A percentile compares a stretch with the other conserved stretches of the same genome.
Conservation (phyloP, 257 asterid species). For the Cruciata laevipes region DNA sequence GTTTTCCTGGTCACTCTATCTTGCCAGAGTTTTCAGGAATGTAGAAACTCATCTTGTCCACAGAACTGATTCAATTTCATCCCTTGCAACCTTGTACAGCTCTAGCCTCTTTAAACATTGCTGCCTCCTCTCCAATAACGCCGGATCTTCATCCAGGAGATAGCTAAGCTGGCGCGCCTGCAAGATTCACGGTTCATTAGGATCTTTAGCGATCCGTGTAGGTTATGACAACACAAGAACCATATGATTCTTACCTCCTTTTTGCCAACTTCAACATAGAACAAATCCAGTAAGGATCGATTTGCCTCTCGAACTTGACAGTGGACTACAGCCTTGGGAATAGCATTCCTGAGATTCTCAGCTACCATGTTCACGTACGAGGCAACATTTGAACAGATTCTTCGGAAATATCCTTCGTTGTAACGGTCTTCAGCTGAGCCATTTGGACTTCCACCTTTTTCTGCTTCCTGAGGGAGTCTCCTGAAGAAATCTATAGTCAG, state of each 20-base stretch:
- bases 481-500: constrained; percentile 39
- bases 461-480: constrained; percentile 36
- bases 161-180: constrained; percentile 27
- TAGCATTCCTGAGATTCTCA: constrained; percentile 27
- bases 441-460: constrained; percentile 30
- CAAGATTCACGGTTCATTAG: neutral
- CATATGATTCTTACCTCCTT: constrained; percentile 25
- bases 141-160: constrained; percentile 34
- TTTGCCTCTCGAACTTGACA: constrained; percentile 44
- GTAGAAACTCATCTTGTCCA: constrained; percentile 24
- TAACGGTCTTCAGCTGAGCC: constrained; percentile 29
- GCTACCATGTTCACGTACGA: constrained; percentile 33
- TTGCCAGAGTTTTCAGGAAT: neutral
- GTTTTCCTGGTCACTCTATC: neutral
- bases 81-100: constrained; percentile 35
- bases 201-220: neutral
- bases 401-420: constrained; percentile 28
- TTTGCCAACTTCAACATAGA: constrained; percentile 33
- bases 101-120: constrained; percentile 28
- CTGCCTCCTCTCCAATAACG: constrained; percentile 30
- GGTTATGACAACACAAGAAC: neutral
- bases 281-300: constrained; percentile 31
- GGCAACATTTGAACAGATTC: constrained; percentile 34
- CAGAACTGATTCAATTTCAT: constrained; percentile 28
- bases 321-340: constrained; percentile 40